Evolutionary conservation across 2,329 filamentous ascomycete species (phyloP), one percentile per base, ranked within the genome.

Genomic region (Pestalotiopsis fici): DNA sequence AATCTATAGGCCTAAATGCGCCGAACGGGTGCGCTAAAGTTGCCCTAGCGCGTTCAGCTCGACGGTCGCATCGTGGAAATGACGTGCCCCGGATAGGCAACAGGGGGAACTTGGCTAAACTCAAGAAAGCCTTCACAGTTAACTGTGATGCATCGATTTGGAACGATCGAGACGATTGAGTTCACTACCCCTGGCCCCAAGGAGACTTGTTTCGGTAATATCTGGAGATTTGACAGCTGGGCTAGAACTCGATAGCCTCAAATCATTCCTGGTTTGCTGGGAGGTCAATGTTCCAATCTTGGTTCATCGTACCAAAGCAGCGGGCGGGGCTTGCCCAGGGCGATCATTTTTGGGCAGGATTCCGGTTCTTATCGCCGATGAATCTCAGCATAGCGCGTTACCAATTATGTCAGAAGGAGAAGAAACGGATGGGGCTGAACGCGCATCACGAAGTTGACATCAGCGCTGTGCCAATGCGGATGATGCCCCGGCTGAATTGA

Each of bases 31-130:
- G 47, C 59, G 59, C 61, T 64, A 64, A 18, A 37, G 28, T 23
- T 23, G 43, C 28, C 25, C 37, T 64, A 64, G 61, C 43, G 61
- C 61, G 37, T 56, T 35, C 25, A 60, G 57, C 57, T 60, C 57
- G 18, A 18, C 27, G 21, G 4, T 27, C 56, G 27, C 56, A 18
- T 28, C 56, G 15, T 59, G n/a, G n/a, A 11, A 35, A 60, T 60
- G 57, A 60, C 57, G 28, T 60, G 27, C 57, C 27, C n/a, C 12
- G 12, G n/a, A 21, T 35, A 21, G 57, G 28, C 18, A 59, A 21
- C 25, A 21, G 13, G 55, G 23, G 27, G 18, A 9, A 57, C n/a
- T n/a, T 27, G 55, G 27, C 23, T 57, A 31, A 57, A 50, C 43
- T 50, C 43, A 18, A 50, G 43, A 50, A 18, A 50, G 43, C 3